These are phyloP conservation scores for Trametes maxima DNA, from an alignment of 768 basidiomycete genomes.

Conservation along the genomic window DNA sequence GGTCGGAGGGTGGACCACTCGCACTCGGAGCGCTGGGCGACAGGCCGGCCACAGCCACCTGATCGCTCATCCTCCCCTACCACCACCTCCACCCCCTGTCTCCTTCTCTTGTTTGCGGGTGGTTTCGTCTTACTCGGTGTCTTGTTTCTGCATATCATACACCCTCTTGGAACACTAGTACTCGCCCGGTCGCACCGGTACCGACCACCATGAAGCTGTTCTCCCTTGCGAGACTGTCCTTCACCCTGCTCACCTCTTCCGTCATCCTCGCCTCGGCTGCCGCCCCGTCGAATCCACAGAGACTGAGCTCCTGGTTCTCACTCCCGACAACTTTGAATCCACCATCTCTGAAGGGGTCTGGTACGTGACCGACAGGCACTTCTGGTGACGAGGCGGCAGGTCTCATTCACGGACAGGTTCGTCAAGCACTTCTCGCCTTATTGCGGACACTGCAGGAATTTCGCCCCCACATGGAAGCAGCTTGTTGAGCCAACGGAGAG, in stretches of 20 bases:
- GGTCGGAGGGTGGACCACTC: neutral
- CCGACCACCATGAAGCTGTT: slow-evolving; percentile 13
- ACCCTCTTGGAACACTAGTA: neutral
- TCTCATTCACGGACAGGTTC: slow-evolving; percentile 47
- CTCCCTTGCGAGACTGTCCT: slow-evolving; percentile 25
- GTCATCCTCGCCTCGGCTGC: slow-evolving; percentile 28
- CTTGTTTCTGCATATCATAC: neutral
- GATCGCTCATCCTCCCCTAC: neutral
- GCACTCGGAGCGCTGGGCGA: neutral
- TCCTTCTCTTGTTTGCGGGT: neutral
- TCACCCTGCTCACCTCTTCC: slow-evolving; percentile 29
- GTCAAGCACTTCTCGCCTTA: slow-evolving; percentile 89
- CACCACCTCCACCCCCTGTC: neutral
- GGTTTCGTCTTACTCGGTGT: neutral
- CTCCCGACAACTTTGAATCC: slow-evolving; percentile 59
- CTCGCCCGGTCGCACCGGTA: neutral
- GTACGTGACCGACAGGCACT: slow-evolving; percentile 36
- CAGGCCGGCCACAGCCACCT: slow-evolving; percentile 2
- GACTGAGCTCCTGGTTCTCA: slow-evolving; percentile 43
- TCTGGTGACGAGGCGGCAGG: neutral
- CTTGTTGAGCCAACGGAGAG: slow-evolving; percentile 56
- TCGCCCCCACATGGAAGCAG: slow-evolving; percentile 82
- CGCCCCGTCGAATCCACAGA: slow-evolving; percentile 29
- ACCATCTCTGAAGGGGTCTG: slow-evolving; percentile 61
- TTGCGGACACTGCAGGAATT: slow-evolving; percentile 77